Conservation (phyloP, 192 early-diverging fungal genomes). For the Coemansia sp. region DNA sequence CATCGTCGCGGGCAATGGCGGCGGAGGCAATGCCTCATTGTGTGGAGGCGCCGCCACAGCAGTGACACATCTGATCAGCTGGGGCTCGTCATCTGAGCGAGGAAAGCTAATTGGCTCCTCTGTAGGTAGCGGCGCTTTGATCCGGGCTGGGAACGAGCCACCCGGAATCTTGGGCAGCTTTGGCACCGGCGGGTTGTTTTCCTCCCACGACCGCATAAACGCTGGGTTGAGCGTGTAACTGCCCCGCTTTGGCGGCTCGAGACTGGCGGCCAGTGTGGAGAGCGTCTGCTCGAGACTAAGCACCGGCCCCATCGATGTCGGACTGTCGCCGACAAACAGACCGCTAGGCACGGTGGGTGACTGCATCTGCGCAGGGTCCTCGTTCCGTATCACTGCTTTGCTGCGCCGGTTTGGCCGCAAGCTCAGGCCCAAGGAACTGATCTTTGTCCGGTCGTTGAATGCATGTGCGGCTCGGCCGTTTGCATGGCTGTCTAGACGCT, state of each 20-base stretch:
- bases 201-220: slow-evolving; percentile 27
- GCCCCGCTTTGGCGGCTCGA: slow-evolving; percentile 8
- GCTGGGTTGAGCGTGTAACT: slow-evolving; percentile 37
- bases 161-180: slow-evolving; percentile 20
- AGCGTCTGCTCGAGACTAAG: slow-evolving; percentile 16
- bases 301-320: background rate
- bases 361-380: slow-evolving; percentile 21
- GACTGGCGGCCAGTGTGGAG: background rate
- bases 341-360: slow-evolving; percentile 43
- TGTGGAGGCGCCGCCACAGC: background rate
- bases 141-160: slow-evolving; percentile 18
- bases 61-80: background rate
- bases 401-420: slow-evolving; percentile 9
- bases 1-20: background rate
- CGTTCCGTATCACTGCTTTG: slow-evolving; percentile 7
- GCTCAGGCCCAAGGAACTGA: slow-evolving; percentile 19
- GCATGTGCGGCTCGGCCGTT: slow-evolving; percentile 4
- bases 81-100: slow-evolving; percentile 19
- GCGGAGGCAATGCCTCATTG: background rate
- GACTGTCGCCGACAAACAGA: slow-evolving; percentile 19
- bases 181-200: slow-evolving; percentile 33
- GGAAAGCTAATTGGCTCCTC: slow-evolving; percentile 32
- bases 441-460: slow-evolving; percentile 10
- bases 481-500: slow-evolving; percentile 8
- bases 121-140: slow-evolving; percentile 5